phyloP scores from a whole-genome alignment of 2,329 filamentous ascomycete genomes.

The Cytospora piceae region DNA sequence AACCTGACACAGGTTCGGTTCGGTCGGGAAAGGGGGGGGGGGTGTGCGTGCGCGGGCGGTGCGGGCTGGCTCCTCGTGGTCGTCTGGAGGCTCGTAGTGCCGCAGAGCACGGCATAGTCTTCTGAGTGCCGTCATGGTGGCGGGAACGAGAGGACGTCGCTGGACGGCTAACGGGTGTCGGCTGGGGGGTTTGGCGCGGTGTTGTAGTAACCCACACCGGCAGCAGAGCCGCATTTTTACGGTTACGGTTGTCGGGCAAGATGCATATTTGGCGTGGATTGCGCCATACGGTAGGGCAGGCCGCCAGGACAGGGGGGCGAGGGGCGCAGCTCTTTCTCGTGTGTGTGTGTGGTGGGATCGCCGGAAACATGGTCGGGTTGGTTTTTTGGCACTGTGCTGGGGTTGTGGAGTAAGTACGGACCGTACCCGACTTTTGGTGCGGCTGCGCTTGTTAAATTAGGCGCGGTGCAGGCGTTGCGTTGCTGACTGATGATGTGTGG shows the following conservation, averaged over 20 bases:
- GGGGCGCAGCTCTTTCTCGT: no score
- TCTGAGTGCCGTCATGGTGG: not conserved
- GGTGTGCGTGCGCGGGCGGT: no score
- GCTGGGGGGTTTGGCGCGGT: not conserved
- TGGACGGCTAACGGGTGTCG: conserved; percentile 25
- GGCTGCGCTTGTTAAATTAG: no score
- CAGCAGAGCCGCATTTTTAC: conserved; percentile 28
- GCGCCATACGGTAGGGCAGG: conserved; percentile 23
- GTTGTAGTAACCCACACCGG: not conserved
- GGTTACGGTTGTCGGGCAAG: conserved; percentile 29
- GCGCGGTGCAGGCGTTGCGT: no score
- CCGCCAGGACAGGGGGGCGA: no score
- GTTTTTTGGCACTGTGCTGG: no score
- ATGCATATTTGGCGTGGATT: conserved; percentile 28
- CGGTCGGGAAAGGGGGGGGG: not conserved
- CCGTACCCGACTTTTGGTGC: no score
- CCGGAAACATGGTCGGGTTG: no score
- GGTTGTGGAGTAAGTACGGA: no score
- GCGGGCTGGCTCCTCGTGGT: not conserved
- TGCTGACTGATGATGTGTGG: no score
- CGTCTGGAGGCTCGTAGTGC: conserved; percentile 17
- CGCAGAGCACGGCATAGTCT: not conserved
- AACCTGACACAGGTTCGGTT: not conserved
- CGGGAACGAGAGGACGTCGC: conserved; percentile 30
- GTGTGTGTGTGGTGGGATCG: no score